A percentile compares a stretch with the other conserved stretches of the same genome.
Evolutionary conservation across 139 green algal genomes (phyloP).

Genomic region (Marvania coccoides): DNA sequence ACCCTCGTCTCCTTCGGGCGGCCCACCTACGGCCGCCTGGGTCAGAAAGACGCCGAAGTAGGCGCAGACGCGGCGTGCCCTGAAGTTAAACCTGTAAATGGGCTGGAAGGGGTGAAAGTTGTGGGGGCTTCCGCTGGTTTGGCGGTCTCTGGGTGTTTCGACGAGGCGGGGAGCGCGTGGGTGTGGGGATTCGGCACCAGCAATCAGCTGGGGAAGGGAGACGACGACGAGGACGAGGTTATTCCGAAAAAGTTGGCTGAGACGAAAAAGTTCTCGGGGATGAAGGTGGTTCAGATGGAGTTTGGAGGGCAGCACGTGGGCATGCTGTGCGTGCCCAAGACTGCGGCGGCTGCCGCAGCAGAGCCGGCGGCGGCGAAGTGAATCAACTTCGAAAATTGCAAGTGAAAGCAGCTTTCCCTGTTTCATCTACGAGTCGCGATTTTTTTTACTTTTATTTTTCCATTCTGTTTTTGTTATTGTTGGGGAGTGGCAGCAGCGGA

Average conservation of each 20-base stretch:
- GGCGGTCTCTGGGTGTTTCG: constrained; percentile 56
- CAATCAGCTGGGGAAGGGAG: constrained; percentile 73
- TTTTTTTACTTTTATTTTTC: too few species aligned
- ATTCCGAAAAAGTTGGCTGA: constrained; percentile 47
- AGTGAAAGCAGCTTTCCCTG: too few species aligned
- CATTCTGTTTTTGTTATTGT: too few species aligned
- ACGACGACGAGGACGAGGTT: constrained; percentile 57
- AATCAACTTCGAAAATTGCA: too few species aligned
- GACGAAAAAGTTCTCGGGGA: constrained; percentile 40
- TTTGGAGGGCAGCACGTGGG: constrained; percentile 74
- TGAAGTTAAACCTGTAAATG: constrained; percentile 26
- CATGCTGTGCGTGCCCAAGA: constrained; percentile 34
- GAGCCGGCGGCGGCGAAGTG: too few species aligned
- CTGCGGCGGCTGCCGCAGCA: too few species aligned
- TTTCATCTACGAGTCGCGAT: too few species aligned
- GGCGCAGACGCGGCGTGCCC: constrained; percentile 31
- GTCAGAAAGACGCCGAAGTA: constrained; percentile 40
- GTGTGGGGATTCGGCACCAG: constrained; percentile 75
- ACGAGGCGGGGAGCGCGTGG: constrained; percentile 30
- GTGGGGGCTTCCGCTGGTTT: constrained; percentile 47
- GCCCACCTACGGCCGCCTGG: constrained; percentile 76
- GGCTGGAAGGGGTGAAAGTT: constrained; percentile 34
- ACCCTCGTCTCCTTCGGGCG: constrained; percentile 63
- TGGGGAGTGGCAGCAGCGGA: too few species aligned
- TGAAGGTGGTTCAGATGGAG: constrained; percentile 36